Evolutionary conservation across 108 stramenopile genomes (phyloP).

Genomic region (Skeletonema tropicum): DNA sequence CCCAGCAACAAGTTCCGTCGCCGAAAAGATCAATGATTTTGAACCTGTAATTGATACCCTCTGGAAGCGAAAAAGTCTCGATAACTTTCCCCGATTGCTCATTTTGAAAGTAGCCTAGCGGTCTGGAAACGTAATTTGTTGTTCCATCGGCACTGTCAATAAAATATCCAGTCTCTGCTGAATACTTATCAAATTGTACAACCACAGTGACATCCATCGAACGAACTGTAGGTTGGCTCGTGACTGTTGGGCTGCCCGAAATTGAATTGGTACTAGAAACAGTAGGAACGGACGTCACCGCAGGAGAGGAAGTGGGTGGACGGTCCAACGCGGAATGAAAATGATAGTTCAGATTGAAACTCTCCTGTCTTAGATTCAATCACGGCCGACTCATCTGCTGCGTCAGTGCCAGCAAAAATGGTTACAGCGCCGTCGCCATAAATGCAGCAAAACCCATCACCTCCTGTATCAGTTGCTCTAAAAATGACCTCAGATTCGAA

Average conservation of each 20-base stretch:
- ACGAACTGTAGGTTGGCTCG: constrained; percentile 13
- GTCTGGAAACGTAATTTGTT: constrained; percentile 19
- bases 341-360: constrained; percentile 13
- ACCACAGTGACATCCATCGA: constrained; percentile 14
- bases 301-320: constrained; percentile 8
- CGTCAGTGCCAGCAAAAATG: constrained; percentile 17
- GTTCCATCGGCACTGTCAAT: constrained; percentile 22
- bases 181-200: constrained; percentile 27
- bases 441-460: constrained; percentile 19
- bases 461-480: constrained; percentile 18
- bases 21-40: constrained; percentile 29
- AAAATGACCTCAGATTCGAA: constrained; percentile 15
- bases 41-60: constrained; percentile 20
- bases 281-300: neutral
- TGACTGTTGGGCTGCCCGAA: neutral
- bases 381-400: constrained; percentile 20
- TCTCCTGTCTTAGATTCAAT: constrained; percentile 16
- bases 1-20: constrained; percentile 34
- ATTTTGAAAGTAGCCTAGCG: constrained; percentile 22
- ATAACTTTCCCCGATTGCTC: neutral
- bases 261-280: neutral
- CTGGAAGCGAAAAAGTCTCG: constrained; percentile 11
- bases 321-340: constrained; percentile 17
- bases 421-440: constrained; percentile 31
- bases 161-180: constrained; percentile 29